Conservation (phyloP, 257 asterid genomes). For the Leptodermis oblonga region DNA sequence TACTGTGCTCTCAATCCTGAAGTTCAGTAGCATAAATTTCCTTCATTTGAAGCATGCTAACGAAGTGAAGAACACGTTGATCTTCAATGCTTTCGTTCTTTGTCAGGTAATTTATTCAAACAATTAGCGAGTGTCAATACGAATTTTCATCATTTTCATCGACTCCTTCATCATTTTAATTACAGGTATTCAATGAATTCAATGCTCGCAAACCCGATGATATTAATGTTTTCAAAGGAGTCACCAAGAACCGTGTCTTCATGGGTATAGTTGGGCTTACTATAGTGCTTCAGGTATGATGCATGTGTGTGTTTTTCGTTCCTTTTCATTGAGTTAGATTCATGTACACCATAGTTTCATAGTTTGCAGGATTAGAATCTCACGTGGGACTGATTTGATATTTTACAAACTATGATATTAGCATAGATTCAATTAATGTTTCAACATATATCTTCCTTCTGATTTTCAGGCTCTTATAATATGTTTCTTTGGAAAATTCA, state of each 20-base stretch:
- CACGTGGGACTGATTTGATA: no score
- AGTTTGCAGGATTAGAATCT: no score
- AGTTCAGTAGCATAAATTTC: conserved; percentile 61
- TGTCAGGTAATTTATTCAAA: conserved; percentile 58
- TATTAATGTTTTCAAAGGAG: conserved; percentile 74
- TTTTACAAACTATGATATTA: no score
- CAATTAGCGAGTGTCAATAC: not conserved
- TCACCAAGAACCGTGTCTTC: conserved; percentile 68
- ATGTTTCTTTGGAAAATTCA: conserved; percentile 75
- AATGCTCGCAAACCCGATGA: conserved; percentile 95
- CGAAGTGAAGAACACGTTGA: conserved; percentile 71
- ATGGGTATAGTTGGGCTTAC: conserved; percentile 65
- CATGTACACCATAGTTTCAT: no score
- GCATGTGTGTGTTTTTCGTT: not conserved
- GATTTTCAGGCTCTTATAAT: conserved; percentile 62
- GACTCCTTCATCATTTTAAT: not conserved
- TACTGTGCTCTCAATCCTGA: conserved; percentile 71
- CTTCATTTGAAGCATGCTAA: conserved; percentile 57
- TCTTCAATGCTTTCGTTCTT: conserved; percentile 85
- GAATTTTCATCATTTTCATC: not conserved
- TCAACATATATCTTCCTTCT: not conserved
- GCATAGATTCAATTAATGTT: not conserved
- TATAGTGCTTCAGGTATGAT: conserved; percentile 71
- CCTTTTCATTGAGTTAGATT: conserved; percentile 2
- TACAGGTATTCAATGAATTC: conserved; percentile 75